A percentile compares a stretch with the other conserved stretches of the same genome.
phyloP scores from a whole-genome alignment of 2,329 filamentous ascomycete genomes.

The Aotearoamyces nothofagi region DNA sequence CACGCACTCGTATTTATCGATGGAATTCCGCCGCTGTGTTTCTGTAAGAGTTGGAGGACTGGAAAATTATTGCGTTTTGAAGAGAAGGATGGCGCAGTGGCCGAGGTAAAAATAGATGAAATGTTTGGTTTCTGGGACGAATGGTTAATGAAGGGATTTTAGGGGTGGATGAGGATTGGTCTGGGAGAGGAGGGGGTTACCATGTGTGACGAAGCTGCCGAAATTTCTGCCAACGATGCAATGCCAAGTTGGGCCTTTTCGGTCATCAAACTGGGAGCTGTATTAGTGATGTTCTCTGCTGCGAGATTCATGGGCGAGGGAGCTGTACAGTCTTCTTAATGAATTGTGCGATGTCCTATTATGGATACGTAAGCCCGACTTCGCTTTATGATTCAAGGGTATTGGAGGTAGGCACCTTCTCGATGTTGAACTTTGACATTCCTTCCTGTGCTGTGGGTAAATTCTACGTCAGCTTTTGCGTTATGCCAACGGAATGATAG shows the following conservation, averaged over 20 bases:
- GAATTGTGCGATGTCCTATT: constrained; percentile 81
- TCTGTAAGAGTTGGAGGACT: neutral
- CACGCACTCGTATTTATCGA: too few relatives aligned
- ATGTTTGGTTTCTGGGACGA: constrained; percentile 96
- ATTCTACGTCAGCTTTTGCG: too few relatives aligned
- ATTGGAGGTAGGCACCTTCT: constrained; percentile 37
- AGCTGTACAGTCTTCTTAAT: constrained; percentile 77
- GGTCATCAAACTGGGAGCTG: constrained; percentile 76
- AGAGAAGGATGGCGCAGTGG: constrained; percentile 93
- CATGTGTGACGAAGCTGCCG: constrained; percentile 96
- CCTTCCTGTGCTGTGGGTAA: constrained; percentile 51
- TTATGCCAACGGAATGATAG: too few relatives aligned
- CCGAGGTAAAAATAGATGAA: constrained; percentile 99
- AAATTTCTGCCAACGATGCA: constrained; percentile 98
- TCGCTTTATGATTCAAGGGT: constrained; percentile 6
- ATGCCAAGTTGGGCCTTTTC: constrained; percentile 97
- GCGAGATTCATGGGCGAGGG: neutral
- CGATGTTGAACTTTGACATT: constrained; percentile 56
- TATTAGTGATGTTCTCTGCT: neutral
- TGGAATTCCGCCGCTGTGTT: too few relatives aligned
- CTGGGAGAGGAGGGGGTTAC: constrained; percentile 31
- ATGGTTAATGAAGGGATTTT: neutral
- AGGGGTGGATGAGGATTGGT: constrained; percentile 1
- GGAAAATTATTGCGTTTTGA: constrained; percentile 81
- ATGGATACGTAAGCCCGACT: neutral